Evolutionary conservation across 495 filamentous ascomycete species (phyloP).

Genomic region (Podospora comata): DNA sequence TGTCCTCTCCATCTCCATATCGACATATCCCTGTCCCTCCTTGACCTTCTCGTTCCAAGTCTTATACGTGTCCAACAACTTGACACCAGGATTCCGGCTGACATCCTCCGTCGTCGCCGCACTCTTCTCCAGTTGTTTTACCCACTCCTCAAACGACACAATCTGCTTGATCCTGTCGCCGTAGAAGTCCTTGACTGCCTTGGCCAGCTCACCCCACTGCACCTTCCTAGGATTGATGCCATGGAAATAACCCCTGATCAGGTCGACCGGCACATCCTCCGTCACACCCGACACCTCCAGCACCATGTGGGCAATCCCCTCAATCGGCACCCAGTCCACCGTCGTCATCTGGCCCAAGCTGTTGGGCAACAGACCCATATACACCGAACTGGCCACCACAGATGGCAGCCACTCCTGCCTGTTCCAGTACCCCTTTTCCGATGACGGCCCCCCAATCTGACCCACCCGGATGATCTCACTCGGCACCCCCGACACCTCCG

Average conservation of each 20-base stretch:
- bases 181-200: constrained; percentile 38
- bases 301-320: constrained; percentile 41
- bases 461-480: constrained; percentile 53
- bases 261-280: constrained; percentile 21
- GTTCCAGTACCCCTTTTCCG: constrained; percentile 51
- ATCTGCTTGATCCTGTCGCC: constrained; percentile 36
- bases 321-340: constrained; percentile 57
- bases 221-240: constrained; percentile 42
- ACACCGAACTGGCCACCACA: constrained; percentile 43
- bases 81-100: constrained; percentile 42
- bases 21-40: constrained; percentile 25
- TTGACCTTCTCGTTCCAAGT: constrained; percentile 23
- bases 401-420: constrained; percentile 57
- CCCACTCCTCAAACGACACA: constrained; percentile 43
- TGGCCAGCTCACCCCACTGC: constrained; percentile 37
- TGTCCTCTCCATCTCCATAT: constrained; percentile 34
- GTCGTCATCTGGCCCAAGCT: constrained; percentile 38
- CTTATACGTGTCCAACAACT: constrained; percentile 46
- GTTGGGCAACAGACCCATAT: constrained; percentile 41
- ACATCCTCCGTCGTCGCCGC: constrained; percentile 30
- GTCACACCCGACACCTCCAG: constrained; percentile 38
- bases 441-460: constrained; percentile 53
- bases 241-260: constrained; percentile 48
- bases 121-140: constrained; percentile 38
- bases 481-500: constrained; percentile 37